Evolutionary conservation across 306 rosid species (phyloP), one percentile per base, ranked within the genome.

Genomic region (Hylodesmum podocarpum): DNA sequence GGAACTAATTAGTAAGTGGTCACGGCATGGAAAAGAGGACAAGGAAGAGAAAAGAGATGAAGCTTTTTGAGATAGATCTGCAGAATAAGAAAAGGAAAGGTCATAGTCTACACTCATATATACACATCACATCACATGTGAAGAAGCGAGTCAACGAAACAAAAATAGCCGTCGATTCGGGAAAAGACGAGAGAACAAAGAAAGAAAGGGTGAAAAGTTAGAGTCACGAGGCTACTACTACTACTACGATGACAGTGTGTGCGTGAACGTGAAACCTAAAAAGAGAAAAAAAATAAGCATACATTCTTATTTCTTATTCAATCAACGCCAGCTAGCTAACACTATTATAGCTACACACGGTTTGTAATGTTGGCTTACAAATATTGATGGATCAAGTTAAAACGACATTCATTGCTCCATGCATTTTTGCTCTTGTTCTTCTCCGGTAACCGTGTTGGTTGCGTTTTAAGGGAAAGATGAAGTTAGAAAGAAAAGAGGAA

Each of bases 201-300:
- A n/a, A n/a, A n/a, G n/a, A n/a, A n/a, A n/a, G n/a, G n/a, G n/a
- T n/a, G 65, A 12, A 2, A 46, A 34, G 61, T n/a, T 1, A 43
- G 31, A 13, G 31, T 81, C 85, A 82, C 85, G 82, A 47, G 85
- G 34, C 78, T 76, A n/a, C n/a, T n/a, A n/a, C n/a, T n/a, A n/a
- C n/a, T n/a, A n/a, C n/a, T n/a, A 81, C 0, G 44, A 22, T 58
- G 61, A 67, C 8, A 37, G 22, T 14, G n/a, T 6, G 66, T 2
- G 39, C 2, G 59, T 16, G 68, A 9, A 6, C 18, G 64, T 21
- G 64, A 51, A 25, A 80, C 39, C 57, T 49, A 74, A 43, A 73
- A 66, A 66, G 70, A 37, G 62, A 16, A 53, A 73, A 66, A 27
- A 0, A 33, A 0, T 4, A 11, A 47, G 57, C 65, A 62, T 80